Percentiles rank a stretch among this genome's conserved stretches.
Evolutionary conservation across 1,139 yeast species (phyloP).

Genomic region (Saccharomyces hybrid): DNA sequence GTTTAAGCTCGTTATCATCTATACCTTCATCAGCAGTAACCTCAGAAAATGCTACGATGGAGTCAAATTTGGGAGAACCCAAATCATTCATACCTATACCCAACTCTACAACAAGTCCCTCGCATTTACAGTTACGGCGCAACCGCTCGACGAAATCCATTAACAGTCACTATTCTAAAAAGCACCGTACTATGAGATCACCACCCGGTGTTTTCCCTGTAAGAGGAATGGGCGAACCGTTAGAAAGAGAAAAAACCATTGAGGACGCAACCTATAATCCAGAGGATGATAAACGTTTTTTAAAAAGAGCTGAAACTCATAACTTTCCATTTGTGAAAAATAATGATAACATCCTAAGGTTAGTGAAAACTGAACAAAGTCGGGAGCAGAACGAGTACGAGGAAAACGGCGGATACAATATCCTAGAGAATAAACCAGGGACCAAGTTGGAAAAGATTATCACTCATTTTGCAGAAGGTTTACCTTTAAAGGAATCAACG

Average conservation of each 20-base stretch:
- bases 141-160: constrained; percentile 1
- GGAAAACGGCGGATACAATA: constrained; percentile 30
- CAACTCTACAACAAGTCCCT: constrained; percentile 2
- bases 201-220: constrained; percentile 78
- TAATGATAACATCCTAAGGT: constrained; percentile 3
- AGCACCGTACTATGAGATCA: constrained; percentile 36
- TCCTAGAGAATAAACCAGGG: constrained; percentile 32
- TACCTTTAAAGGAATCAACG: neutral
- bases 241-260: constrained; percentile 47
- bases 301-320: neutral
- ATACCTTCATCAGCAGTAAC: neutral
- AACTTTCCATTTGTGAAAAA: neutral
- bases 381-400: constrained; percentile 26
- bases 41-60: neutral
- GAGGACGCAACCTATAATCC: constrained; percentile 35
- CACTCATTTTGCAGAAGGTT: constrained; percentile 8
- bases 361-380: constrained; percentile 14
- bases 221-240: constrained; percentile 63
- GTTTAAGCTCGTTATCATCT: constrained; percentile 3
- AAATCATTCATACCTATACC: neutral
- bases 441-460: constrained; percentile 30
- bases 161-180: constrained; percentile 3
- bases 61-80: neutral
- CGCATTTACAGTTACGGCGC: neutral
- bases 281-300: neutral